phyloP scores from a whole-genome alignment of 1,139 yeast genomes.

The Yamadazyma triangularis region DNA sequence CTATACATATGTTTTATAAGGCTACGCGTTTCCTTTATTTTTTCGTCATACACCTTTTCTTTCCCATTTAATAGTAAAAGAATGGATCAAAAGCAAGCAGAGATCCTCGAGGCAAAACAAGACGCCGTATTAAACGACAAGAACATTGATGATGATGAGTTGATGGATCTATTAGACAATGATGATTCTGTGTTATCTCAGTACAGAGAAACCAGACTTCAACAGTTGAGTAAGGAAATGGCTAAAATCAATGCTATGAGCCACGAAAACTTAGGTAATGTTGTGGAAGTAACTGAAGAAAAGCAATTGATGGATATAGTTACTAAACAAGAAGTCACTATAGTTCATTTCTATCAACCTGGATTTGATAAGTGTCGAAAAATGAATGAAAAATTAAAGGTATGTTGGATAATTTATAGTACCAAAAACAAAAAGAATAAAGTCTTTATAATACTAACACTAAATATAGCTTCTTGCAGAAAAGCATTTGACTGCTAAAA shows the following conservation, averaged over 20 bases:
- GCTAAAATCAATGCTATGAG: constrained; percentile 28
- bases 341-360: constrained; percentile 65
- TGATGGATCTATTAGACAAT: constrained; percentile 34
- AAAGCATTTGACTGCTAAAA: constrained; percentile 53
- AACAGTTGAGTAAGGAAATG: constrained; percentile 44
- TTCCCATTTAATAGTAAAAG: no score
- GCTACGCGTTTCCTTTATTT: constrained; percentile 2
- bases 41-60: no score
- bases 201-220: constrained; percentile 48
- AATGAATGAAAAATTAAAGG: constrained; percentile 47
- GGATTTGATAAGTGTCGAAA: constrained; percentile 55
- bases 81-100: constrained; percentile 28
- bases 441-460: constrained; percentile 2
- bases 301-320: constrained; percentile 52
- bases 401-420: no score
- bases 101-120: constrained; percentile 38
- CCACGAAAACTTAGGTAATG: constrained; percentile 37
- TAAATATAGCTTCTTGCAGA: constrained; percentile 29
- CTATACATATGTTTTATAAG: no score
- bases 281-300: constrained; percentile 43
- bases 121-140: constrained; percentile 24
- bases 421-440: no score
- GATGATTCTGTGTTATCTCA: constrained; percentile 24
- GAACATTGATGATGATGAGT: constrained; percentile 30
- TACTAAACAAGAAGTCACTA: constrained; percentile 35